These are phyloP conservation scores for Cystoisospora suis DNA, from an alignment of 169 alveolate species.

Conservation along the genomic window DNA sequence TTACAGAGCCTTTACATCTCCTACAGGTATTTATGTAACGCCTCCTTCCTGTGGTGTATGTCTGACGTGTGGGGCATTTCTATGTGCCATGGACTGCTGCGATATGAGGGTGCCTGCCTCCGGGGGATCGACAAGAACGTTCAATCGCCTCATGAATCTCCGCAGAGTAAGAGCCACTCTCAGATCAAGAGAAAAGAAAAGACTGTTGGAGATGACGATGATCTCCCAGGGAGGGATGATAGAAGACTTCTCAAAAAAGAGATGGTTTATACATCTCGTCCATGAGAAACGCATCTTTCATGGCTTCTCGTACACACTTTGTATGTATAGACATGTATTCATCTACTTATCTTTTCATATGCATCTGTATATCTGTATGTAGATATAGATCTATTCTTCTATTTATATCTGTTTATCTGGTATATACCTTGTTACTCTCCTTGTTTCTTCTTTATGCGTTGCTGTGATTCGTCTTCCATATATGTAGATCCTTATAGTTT, in stretches of 20 bases:
- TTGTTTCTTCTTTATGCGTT: no score
- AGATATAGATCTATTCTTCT: neutral
- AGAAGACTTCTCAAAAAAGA: no score
- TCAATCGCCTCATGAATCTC: neutral
- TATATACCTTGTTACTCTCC: no score
- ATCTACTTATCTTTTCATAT: neutral
- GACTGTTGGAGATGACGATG: no score
- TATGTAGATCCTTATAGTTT: neutral
- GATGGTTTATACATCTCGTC: no score
- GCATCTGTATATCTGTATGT: neutral
- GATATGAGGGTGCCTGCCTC: neutral
- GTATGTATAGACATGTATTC: neutral
- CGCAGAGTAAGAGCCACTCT: slow-evolving; percentile 16
- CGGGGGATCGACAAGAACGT: neutral
- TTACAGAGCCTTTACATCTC: neutral
- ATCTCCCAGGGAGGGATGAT: no score
- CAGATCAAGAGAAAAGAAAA: no score
- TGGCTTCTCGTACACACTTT: no score
- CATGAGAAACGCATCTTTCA: no score
- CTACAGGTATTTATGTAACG: neutral
- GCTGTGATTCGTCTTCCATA: no score
- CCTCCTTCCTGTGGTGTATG: neutral
- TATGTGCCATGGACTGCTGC: slow-evolving; percentile 42
- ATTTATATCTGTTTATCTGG: neutral
- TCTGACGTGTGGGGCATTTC: slow-evolving; percentile 22